phyloP scores from a whole-genome alignment of 2,329 filamentous ascomycete genomes.

The Fusarium duplospermum region DNA sequence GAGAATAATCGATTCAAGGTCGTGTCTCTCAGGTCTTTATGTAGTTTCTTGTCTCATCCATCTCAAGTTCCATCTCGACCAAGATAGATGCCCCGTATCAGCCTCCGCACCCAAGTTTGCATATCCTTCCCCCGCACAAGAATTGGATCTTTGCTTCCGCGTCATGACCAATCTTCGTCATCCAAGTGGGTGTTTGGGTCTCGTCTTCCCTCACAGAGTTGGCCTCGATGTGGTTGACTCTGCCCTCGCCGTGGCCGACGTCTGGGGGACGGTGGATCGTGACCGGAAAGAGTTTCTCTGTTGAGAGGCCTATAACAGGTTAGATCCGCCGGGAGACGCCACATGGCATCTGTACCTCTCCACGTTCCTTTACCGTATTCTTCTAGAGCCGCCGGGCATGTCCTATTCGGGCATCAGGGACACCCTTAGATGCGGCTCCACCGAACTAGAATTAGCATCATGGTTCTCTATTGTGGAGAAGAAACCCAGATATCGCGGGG shows the following conservation, averaged over 20 bases:
- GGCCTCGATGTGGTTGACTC: constrained; percentile 25
- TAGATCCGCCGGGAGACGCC: constrained; percentile 37
- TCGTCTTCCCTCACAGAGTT: constrained; percentile 32
- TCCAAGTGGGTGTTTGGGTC: constrained; percentile 31
- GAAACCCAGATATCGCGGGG: constrained; percentile 12
- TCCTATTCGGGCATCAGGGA: not conserved
- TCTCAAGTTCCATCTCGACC: not conserved
- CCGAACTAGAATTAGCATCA: constrained; percentile 33
- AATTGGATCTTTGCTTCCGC: constrained; percentile 12
- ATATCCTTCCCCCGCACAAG: constrained; percentile 33
- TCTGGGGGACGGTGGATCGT: constrained; percentile 37
- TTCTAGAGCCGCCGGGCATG: constrained; percentile 38
- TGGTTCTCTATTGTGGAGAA: constrained; percentile 27
- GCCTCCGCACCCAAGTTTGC: constrained; percentile 16
- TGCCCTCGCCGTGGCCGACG: constrained; percentile 26
- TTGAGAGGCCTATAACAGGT: constrained; percentile 18
- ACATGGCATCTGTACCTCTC: not conserved
- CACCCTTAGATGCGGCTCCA: not conserved
- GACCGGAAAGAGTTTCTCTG: constrained; percentile 38
- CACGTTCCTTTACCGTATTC: not conserved
- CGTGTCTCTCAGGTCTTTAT: constrained; percentile 23
- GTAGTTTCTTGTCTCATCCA: constrained; percentile 21
- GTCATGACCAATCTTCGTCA: constrained; percentile 40
- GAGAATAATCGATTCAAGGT: not conserved
- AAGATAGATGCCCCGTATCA: constrained; percentile 9